Evolutionary conservation across 371 early-diverging fungal genomes (phyloP).

Genomic region (Syncephalastrum sp.): DNA sequence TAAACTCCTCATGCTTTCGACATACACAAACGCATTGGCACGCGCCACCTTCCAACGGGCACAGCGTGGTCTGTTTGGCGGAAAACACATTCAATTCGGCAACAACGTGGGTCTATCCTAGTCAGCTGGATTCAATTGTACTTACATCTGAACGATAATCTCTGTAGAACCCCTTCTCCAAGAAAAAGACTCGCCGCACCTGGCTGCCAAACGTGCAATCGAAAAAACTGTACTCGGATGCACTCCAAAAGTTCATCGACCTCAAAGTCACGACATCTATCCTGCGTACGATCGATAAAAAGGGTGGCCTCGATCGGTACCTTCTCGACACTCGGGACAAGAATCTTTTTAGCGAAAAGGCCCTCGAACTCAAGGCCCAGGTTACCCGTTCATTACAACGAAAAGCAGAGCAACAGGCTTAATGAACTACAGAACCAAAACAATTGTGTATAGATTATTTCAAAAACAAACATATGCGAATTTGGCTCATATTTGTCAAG

Average conservation of each 20-base stretch:
- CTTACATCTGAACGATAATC: neutral
- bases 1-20: conserved; percentile 33
- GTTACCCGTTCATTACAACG: conserved; percentile 2
- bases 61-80: conserved; percentile 66
- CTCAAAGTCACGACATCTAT: conserved; percentile 73
- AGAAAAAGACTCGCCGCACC: conserved; percentile 75
- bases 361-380: conserved; percentile 45
- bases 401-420: no score
- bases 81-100: conserved; percentile 74
- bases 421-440: no score
- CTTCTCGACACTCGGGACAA: conserved; percentile 69
- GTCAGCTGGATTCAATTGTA: neutral
- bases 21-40: conserved; percentile 51
- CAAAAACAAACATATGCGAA: no score
- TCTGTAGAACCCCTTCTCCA: conserved; percentile 59
- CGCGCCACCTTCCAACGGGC: conserved; percentile 63
- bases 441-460: no score
- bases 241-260: conserved; percentile 55
- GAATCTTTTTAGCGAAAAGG: conserved; percentile 58
- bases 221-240: conserved; percentile 68
- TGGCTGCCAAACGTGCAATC: conserved; percentile 84
- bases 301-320: conserved; percentile 84
- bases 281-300: conserved; percentile 81
- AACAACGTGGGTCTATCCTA: conserved; percentile 57
- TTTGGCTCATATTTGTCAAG: no score